A percentile compares a stretch with the other conserved stretches of the same genome.
Evolutionary conservation across 139 green algal species (phyloP).

Genomic region (Pleodorina starrii): DNA sequence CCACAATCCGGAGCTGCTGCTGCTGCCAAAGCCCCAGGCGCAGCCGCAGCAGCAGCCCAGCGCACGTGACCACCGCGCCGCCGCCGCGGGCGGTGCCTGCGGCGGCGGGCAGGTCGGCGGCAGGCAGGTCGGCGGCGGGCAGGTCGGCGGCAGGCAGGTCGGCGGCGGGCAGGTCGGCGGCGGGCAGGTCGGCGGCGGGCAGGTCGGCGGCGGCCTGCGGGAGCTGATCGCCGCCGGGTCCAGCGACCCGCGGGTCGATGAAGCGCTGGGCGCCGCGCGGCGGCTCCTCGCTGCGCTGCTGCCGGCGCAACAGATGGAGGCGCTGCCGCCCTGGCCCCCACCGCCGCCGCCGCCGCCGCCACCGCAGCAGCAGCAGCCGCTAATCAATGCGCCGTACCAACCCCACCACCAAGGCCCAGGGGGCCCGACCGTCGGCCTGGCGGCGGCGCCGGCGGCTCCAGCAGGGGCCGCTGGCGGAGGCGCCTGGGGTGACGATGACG

Average conservation of each 20-base stretch:
- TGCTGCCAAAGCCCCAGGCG: not conserved
- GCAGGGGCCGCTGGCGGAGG: not conserved
- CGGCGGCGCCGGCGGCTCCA: not conserved
- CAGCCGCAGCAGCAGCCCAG: not conserved
- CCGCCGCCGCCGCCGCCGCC: conserved; percentile 15
- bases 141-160: too few species aligned
- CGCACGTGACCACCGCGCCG: not conserved
- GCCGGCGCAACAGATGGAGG: not conserved
- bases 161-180: not conserved
- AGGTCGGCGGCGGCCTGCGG: not conserved
- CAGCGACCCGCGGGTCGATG: not conserved
- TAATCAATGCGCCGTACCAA: not conserved
- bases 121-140: too few species aligned
- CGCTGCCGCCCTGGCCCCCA: conserved; percentile 25
- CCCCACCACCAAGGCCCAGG: too few species aligned
- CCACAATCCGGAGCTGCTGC: conserved; percentile 40
- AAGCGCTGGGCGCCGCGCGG: not conserved
- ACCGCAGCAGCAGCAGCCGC: not conserved
- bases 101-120: not conserved
- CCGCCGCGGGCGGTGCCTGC: too few species aligned
- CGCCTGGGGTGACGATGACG: not conserved
- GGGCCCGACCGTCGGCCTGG: too few species aligned
- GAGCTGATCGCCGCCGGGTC: not conserved
- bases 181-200: too few species aligned
- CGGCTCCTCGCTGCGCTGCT: conserved; percentile 16